Evolutionary conservation across 108 stramenopile genomes (phyloP).

Genomic region (Parmales sp.): DNA sequence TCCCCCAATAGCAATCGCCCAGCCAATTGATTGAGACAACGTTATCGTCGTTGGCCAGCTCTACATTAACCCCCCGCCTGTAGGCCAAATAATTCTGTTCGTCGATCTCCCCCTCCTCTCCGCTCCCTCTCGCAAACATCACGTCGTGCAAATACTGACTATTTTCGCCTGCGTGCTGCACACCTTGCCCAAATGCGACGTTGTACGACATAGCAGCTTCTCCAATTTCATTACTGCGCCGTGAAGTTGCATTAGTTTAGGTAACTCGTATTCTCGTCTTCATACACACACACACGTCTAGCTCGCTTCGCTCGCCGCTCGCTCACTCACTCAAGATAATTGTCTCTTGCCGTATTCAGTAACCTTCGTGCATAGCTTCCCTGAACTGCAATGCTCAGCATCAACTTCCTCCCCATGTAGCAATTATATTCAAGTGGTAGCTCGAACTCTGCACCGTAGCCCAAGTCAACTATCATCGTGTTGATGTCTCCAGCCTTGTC

Average conservation of each 20-base stretch:
- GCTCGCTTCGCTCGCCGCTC: no score
- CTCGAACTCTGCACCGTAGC: no score
- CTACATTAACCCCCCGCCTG: neutral
- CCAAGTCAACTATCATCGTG: no score
- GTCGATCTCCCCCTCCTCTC: neutral
- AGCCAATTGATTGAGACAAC: neutral
- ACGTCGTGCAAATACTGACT: neutral
- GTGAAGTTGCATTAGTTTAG: no score
- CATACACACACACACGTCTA: no score
- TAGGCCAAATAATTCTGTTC: neutral
- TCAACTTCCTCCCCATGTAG: neutral
- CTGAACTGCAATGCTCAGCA: neutral
- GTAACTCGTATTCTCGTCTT: no score
- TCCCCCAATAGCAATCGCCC: neutral
- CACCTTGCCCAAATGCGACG: neutral
- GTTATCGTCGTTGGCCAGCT: constrained; percentile 7
- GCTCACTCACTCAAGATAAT: neutral
- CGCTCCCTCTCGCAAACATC: neutral
- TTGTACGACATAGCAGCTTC: neutral
- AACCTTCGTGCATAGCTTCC: neutral
- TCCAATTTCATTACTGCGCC: neutral
- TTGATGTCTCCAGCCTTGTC: no score
- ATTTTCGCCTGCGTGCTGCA: neutral
- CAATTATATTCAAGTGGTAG: neutral
- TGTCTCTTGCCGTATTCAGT: neutral